phyloP scores from a whole-genome alignment of 2,329 filamentous ascomycete species.

The Calycina marina region DNA sequence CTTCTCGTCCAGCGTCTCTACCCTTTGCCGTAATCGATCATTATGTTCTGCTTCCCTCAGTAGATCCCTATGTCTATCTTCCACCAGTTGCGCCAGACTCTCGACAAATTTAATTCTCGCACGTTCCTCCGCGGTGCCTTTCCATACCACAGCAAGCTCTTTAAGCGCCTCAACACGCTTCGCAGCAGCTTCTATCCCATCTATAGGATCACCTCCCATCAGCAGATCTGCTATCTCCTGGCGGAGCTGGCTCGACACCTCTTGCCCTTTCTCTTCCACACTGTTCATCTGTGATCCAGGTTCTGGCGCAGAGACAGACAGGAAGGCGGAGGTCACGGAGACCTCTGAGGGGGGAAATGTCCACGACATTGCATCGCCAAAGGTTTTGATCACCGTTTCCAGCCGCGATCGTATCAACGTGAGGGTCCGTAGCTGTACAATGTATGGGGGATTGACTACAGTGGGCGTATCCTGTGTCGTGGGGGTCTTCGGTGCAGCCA shows the following conservation, averaged over 20 bases:
- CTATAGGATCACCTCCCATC: slow-evolving; percentile 41
- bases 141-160: slow-evolving; percentile 70
- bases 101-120: slow-evolving; percentile 73
- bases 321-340: slow-evolving; percentile 69
- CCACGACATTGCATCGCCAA: slow-evolving; percentile 94
- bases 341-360: slow-evolving; percentile 78
- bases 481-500: slow-evolving; percentile 15
- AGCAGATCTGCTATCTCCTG: slow-evolving; percentile 60
- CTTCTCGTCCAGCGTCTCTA: slow-evolving; percentile 14
- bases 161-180: slow-evolving; percentile 64
- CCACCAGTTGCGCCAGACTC: slow-evolving; percentile 62
- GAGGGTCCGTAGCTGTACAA: slow-evolving; percentile 68
- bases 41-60: slow-evolving; percentile 20
- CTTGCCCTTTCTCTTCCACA: slow-evolving; percentile 75
- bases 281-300: slow-evolving; percentile 49
- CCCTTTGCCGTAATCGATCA: slow-evolving; percentile 13
- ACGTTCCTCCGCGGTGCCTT: slow-evolving; percentile 89
- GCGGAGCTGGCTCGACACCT: slow-evolving; percentile 55
- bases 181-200: slow-evolving; percentile 59
- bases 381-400: slow-evolving; percentile 77
- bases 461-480: slow-evolving; percentile 12
- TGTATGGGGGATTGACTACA: slow-evolving; percentile 44
- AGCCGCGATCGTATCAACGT: slow-evolving; percentile 71
- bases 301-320: slow-evolving; percentile 80
- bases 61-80: slow-evolving; percentile 42